A percentile compares a stretch with the other conserved stretches of the same genome.
These are phyloP conservation scores for Vanderwaltozyma tropicalis DNA, from an alignment of 805 yeast species.

Conservation along the genomic window DNA sequence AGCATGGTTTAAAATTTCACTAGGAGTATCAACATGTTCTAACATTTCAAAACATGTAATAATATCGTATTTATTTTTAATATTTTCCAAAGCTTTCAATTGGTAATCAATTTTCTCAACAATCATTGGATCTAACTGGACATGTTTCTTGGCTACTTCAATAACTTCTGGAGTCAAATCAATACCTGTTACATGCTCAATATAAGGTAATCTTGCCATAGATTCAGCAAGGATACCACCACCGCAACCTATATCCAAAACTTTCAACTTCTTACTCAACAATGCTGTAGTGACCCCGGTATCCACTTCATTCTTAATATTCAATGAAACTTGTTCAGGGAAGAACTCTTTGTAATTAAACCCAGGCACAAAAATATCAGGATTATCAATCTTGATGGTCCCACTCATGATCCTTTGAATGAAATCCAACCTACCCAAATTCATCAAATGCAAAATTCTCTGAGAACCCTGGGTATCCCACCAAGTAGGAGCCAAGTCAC, in stretches of 20 bases:
- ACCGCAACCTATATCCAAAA: slow-evolving; percentile 92
- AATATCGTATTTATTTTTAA: slow-evolving; percentile 48
- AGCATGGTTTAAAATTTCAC: slow-evolving; percentile 59
- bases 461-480: slow-evolving; percentile 95
- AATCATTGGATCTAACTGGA: slow-evolving; percentile 52
- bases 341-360: slow-evolving; percentile 51
- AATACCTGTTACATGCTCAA: slow-evolving; percentile 61
- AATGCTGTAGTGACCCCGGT: slow-evolving; percentile 29
- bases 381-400: slow-evolving; percentile 18
- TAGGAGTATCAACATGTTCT: slow-evolving; percentile 87
- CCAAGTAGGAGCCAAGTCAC: slow-evolving; percentile 88
- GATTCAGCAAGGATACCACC: slow-evolving; percentile 93
- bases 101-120: slow-evolving; percentile 47
- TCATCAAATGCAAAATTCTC: slow-evolving; percentile 90
- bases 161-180: slow-evolving; percentile 81
- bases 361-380: slow-evolving; percentile 62
- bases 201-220: slow-evolving; percentile 61
- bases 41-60: slow-evolving; percentile 89
- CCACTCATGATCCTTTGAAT: slow-evolving; percentile 48
- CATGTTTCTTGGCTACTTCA: slow-evolving; percentile 67
- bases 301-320: slow-evolving; percentile 45
- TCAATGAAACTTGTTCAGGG: slow-evolving; percentile 43
- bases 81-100: slow-evolving; percentile 51
- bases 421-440: slow-evolving; percentile 79
- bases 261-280: slow-evolving; percentile 32